phyloP scores from a whole-genome alignment of 2,329 filamentous ascomycete species.

The Aspergillus tubingensis region DNA sequence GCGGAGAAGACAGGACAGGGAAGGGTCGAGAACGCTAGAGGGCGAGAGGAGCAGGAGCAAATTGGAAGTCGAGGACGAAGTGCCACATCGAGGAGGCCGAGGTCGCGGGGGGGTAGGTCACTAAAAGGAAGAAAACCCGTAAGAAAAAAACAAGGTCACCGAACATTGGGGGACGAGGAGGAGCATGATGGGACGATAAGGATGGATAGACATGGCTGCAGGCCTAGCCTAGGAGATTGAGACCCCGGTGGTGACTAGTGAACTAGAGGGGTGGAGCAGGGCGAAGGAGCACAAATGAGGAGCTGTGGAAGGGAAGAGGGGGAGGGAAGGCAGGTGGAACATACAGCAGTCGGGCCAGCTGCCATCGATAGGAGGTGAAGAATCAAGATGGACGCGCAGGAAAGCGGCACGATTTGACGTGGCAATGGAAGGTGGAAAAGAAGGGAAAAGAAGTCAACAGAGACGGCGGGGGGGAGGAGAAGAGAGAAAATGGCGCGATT shows the following conservation, averaged over 20 bases:
- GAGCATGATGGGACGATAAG: conserved; percentile 19
- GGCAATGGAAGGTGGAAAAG: no score
- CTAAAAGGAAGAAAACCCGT: conserved; percentile 14
- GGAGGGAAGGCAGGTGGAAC: conserved; percentile 22
- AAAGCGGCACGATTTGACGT: no score
- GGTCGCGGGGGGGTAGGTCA: conserved; percentile 26
- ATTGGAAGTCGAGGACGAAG: conserved; percentile 9
- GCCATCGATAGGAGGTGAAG: conserved; percentile 35
- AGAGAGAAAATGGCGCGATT: conserved; percentile 6
- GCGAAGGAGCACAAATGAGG: conserved; percentile 24
- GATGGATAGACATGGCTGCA: conserved; percentile 18
- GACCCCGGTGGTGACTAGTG: conserved; percentile 19
- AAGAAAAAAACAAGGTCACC: conserved; percentile 12
- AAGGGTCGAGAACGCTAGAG: conserved; percentile 6
- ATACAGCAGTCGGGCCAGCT: conserved; percentile 32
- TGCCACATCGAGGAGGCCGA: conserved; percentile 35
- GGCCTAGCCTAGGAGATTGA: conserved; percentile 22
- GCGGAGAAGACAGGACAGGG: conserved; percentile 9
- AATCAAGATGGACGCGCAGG: background rate
- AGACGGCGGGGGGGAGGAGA: conserved; percentile 6
- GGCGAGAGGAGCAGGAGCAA: conserved; percentile 4
- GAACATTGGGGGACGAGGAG: conserved; percentile 2
- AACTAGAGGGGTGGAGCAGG: conserved; percentile 19
- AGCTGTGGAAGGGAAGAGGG: conserved; percentile 22
- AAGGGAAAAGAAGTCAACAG: no score